Evolutionary conservation across 257 asterid genomes (phyloP).

Genomic region (Gynochthodes officinalis): DNA sequence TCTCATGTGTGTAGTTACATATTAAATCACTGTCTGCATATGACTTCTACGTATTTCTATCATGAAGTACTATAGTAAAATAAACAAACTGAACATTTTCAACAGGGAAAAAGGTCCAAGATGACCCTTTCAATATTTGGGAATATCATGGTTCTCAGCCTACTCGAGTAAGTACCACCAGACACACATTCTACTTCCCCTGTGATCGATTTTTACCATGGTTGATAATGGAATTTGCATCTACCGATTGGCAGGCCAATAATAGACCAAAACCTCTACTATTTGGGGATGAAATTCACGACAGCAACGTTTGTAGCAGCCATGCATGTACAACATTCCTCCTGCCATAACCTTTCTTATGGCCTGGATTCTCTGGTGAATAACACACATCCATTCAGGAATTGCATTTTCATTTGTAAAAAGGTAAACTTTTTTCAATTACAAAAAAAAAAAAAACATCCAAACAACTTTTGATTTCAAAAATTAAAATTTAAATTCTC

Average conservation of each 20-base stretch:
- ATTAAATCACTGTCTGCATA: background rate
- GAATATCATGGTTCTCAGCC: constrained; percentile 58
- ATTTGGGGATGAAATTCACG: constrained; percentile 88
- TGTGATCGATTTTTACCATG: background rate
- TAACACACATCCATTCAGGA: background rate
- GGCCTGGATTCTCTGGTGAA: constrained; percentile 82
- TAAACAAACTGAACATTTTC: constrained; percentile 10
- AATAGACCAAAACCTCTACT: constrained; percentile 87
- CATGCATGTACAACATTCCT: constrained; percentile 81
- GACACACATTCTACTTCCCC: background rate
- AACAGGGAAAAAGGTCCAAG: constrained; percentile 85
- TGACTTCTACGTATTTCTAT: background rate
- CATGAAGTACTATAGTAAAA: background rate
- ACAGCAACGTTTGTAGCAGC: constrained; percentile 99
- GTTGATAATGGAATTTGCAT: constrained; percentile 11
- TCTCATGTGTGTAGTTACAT: background rate
- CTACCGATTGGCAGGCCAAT: constrained; percentile 59
- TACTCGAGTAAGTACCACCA: constrained; percentile 65
- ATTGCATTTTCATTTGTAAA: too few relatives aligned
- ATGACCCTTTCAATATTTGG: constrained; percentile 63
- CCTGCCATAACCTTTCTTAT: constrained; percentile 90
- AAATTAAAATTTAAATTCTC: too few relatives aligned
- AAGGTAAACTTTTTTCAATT: too few relatives aligned
- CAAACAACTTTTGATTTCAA: constrained; percentile 5
- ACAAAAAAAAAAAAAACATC: too few relatives aligned